phyloP scores from a whole-genome alignment of 2,329 filamentous ascomycete species.

The Fusarium agapanthi region DNA sequence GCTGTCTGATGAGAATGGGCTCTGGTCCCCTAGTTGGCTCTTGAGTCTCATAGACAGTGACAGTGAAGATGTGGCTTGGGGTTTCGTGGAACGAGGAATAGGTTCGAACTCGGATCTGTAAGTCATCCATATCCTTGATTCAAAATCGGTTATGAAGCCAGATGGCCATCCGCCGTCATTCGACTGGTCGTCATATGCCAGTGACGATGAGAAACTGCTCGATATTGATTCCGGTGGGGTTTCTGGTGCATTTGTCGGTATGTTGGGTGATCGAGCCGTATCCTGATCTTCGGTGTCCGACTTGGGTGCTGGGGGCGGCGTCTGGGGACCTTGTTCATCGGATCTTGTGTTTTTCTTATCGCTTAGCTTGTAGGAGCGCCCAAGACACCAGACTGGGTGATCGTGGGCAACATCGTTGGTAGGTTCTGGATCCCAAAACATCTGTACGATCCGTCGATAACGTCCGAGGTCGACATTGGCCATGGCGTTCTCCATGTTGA shows the following conservation, averaged over 20 bases:
- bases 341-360: constrained; percentile 23
- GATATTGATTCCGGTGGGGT: constrained; percentile 60
- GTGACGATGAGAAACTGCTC: constrained; percentile 62
- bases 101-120: constrained; percentile 87
- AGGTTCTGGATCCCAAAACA: constrained; percentile 91
- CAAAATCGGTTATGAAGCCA: constrained; percentile 89
- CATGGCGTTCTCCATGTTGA: constrained; percentile 49
- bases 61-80: constrained; percentile 74
- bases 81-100: constrained; percentile 82
- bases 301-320: constrained; percentile 34
- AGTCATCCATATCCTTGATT: constrained; percentile 94
- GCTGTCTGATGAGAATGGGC: constrained; percentile 89
- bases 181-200: constrained; percentile 57
- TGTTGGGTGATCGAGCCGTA: constrained; percentile 28
- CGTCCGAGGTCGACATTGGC: constrained; percentile 77
- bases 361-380: constrained; percentile 59
- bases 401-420: constrained; percentile 76
- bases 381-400: constrained; percentile 85
- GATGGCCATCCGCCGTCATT: constrained; percentile 77
- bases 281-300: constrained; percentile 19
- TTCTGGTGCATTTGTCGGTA: constrained; percentile 48
- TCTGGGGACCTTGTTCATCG: constrained; percentile 29
- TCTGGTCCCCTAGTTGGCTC: constrained; percentile 78
- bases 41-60: constrained; percentile 87
- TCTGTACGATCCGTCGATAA: constrained; percentile 83